Conservation (phyloP, 2,329 filamentous ascomycete genomes). For the Arthrobotrys conoides region DNA sequence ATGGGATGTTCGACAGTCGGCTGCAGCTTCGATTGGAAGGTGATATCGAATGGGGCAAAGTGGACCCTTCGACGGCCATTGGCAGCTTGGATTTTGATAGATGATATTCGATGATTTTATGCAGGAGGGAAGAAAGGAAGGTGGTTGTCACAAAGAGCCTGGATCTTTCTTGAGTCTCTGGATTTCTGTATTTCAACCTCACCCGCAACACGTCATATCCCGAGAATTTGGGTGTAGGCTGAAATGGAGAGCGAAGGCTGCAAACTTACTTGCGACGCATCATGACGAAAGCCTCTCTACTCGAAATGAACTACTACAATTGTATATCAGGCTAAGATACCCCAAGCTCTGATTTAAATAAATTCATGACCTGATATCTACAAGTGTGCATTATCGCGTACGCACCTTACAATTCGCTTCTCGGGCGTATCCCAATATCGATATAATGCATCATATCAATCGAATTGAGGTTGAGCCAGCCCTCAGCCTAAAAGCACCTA, state of each 20-base stretch:
- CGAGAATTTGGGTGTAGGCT: conserved; percentile 17
- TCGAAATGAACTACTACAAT: background rate
- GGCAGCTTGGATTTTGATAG: background rate
- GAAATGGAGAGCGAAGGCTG: conserved; percentile 10
- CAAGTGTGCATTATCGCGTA: background rate
- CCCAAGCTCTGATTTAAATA: background rate
- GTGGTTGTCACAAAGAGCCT: background rate
- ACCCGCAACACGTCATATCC: conserved; percentile 29
- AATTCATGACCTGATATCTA: background rate
- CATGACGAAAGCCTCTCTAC: conserved; percentile 20
- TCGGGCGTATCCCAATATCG: background rate
- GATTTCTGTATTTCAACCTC: conserved; percentile 25
- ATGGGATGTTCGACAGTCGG: conserved; percentile 9
- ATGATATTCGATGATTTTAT: conserved; percentile 15
- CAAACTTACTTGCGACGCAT: conserved; percentile 18
- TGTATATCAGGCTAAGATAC: background rate
- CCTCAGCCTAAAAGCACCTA: background rate
- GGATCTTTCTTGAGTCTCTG: background rate
- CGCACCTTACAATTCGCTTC: background rate
- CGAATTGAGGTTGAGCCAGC: background rate
- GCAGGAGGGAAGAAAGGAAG: conserved; percentile 26
- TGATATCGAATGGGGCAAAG: conserved; percentile 13
- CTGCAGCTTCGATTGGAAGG: conserved; percentile 42
- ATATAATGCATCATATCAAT: background rate
- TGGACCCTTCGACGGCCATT: conserved; percentile 24